phyloP scores from a whole-genome alignment of 768 basidiomycete genomes.

The Auriscalpium microsporum region DNA sequence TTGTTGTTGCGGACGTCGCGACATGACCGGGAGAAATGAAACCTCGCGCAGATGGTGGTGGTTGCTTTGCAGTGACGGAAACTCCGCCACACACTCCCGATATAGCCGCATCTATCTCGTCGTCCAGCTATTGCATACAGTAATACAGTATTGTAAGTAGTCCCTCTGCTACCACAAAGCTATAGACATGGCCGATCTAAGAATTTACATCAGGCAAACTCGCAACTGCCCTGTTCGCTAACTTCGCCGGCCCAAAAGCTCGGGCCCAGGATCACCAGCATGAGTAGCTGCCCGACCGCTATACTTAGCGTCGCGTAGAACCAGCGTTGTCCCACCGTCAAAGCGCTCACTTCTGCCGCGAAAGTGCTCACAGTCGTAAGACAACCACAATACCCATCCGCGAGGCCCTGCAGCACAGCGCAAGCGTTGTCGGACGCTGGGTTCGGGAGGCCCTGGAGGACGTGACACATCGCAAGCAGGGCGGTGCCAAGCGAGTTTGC shows the following conservation, averaged over 20 bases:
- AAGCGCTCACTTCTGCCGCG: slow-evolving; percentile 62
- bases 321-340: slow-evolving; percentile 50
- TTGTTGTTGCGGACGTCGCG: slow-evolving; percentile 24
- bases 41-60: neutral
- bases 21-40: slow-evolving; percentile 20
- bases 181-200: neutral
- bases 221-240: slow-evolving; percentile 43
- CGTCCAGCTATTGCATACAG: neutral
- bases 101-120: too few relatives aligned
- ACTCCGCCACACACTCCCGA: too few relatives aligned
- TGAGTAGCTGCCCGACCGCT: slow-evolving; percentile 53
- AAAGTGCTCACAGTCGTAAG: slow-evolving; percentile 94
- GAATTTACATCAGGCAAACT: slow-evolving; percentile 25
- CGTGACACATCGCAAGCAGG: slow-evolving; percentile 66
- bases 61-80: too few relatives aligned
- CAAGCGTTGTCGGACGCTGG: slow-evolving; percentile 50
- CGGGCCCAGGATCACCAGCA: slow-evolving; percentile 67
- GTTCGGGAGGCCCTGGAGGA: slow-evolving; percentile 48
- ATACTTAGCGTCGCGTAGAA: slow-evolving; percentile 39
- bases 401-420: slow-evolving; percentile 68
- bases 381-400: slow-evolving; percentile 93
- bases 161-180: too few relatives aligned
- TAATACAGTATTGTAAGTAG: neutral
- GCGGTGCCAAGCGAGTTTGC: slow-evolving; percentile 77
- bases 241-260: slow-evolving; percentile 44